Base-by-base conservation (phyloP, 1,139 yeast genomes). In the Debaryomyces psychrophilus region DNA sequence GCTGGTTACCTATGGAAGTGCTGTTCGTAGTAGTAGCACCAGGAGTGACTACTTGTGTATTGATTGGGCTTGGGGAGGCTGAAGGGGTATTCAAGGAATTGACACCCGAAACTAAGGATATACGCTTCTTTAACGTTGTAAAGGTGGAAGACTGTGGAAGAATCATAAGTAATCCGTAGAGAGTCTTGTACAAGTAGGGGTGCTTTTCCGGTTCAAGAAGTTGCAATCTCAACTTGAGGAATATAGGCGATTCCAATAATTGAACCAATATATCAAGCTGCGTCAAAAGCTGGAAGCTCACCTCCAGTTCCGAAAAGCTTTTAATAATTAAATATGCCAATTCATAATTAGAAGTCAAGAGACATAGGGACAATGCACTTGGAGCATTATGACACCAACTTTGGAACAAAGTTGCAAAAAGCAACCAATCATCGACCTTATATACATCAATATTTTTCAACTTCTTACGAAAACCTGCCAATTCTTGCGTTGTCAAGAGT, bases 131-230 rank as follows among this genome's bases (percentile, higher is more conserved):
- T 52, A 95, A 74, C 0, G 88, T 83, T 18, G 81, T 83, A 64
- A 90, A 95, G 0, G 99, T 96, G n/a, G 90, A 81, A 0, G 97
- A 89, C 62, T 95, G 99, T 0, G 99, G 99, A 44, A 95, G 69
- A 5, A 95, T 77, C 99, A 95, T 95, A 49, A 95, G 73, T 41
- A 95, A 78, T 1, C 99, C 99, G 61, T 90, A 95, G 26, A 95
- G 76, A 41, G 96, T 87, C 61, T 90, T 90, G 76, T 87, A 89
- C 36, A 95, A 69, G 58, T 79, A 87, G 0, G 96, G 96, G 60
- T 88, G 80, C 56, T 81, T 82, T 44, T 85, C 90, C 0, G 97
- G 97, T 60, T 90, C 96, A 44, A 95, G 71, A 22, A 95, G 71
- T 64, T 93, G 97, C 50, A 95, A 71, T 51, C 99, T 77, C 51